phyloP scores from a whole-genome alignment of 352 stramenopile genomes.

The Globisporangium paddicum region DNA sequence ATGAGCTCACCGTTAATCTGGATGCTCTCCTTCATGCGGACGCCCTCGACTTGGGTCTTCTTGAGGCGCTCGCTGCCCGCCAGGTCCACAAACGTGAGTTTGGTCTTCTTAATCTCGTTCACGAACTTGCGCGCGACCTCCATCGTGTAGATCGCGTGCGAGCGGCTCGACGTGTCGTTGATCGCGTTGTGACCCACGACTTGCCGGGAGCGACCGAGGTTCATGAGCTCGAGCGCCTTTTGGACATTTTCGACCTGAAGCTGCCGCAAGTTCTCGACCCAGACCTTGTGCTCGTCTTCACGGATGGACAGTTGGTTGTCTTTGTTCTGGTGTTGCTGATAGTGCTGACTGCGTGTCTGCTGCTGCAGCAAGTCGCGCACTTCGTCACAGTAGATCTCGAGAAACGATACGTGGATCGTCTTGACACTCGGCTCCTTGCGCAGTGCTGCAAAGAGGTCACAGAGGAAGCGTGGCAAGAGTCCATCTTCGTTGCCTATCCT shows the following conservation, averaged over 20 bases:
- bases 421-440: constrained; percentile 33
- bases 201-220: constrained; percentile 33
- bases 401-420: constrained; percentile 43
- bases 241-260: constrained; percentile 28
- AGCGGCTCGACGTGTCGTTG: constrained; percentile 59
- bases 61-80: constrained; percentile 53
- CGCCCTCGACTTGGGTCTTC: constrained; percentile 48
- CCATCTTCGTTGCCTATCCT: constrained; percentile 26
- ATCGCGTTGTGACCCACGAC: constrained; percentile 39
- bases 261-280: constrained; percentile 38
- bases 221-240: constrained; percentile 42
- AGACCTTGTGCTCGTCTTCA: constrained; percentile 36
- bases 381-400: constrained; percentile 95
- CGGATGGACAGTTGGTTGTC: constrained; percentile 26
- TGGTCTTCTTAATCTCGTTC: constrained; percentile 43
- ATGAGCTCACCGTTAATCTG: constrained; percentile 43
- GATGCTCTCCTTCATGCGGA: constrained; percentile 46
- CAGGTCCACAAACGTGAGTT: constrained; percentile 61
- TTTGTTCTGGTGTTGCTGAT: neutral
- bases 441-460: constrained; percentile 37
- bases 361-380: constrained; percentile 87
- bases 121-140: constrained; percentile 35
- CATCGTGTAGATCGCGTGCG: constrained; percentile 57
- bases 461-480: constrained; percentile 46
- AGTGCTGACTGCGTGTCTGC: neutral